These are phyloP conservation scores for Colletotrichum tamarilloi DNA, from an alignment of 2,329 filamentous ascomycete species.

Conservation along the genomic window DNA sequence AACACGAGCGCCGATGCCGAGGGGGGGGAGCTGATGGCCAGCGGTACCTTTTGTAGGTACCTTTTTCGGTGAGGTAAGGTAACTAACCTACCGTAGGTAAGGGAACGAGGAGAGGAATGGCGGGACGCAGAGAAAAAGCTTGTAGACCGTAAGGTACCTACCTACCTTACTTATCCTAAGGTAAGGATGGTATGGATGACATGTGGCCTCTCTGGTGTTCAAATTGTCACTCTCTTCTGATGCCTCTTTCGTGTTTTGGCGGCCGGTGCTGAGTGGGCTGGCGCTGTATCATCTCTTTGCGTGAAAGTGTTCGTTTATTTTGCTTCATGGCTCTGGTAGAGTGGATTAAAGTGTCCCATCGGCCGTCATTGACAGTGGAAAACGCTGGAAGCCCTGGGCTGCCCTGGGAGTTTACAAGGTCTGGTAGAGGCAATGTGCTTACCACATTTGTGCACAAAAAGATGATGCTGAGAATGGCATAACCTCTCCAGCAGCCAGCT, in stretches of 20 bases:
- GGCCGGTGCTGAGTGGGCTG: not conserved
- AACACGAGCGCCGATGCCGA: conserved; percentile 17
- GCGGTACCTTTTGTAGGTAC: conserved; percentile 18
- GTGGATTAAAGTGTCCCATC: not conserved
- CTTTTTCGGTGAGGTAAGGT: conserved; percentile 20
- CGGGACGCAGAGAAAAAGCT: conserved; percentile 9
- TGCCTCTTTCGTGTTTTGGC: not conserved
- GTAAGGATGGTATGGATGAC: no score
- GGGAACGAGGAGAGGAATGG: not conserved
- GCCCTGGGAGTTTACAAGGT: not conserved
- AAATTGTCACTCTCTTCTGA: not conserved
- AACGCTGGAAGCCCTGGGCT: conserved; percentile 7
- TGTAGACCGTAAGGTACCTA: not conserved
- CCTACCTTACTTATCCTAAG: no score
- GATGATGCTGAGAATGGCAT: conserved; percentile 13
- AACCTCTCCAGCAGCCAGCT: not conserved
- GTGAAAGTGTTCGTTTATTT: not conserved
- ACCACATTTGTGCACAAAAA: not conserved
- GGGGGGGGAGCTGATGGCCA: not conserved
- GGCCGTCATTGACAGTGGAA: not conserved
- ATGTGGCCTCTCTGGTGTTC: not conserved
- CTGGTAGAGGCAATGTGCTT: conserved; percentile 16
- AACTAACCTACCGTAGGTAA: not conserved
- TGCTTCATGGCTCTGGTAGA: not conserved
- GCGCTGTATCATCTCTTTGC: not conserved